Conservation (phyloP, 192 early-diverging fungal species). For the Coemansia sp. region DNA sequence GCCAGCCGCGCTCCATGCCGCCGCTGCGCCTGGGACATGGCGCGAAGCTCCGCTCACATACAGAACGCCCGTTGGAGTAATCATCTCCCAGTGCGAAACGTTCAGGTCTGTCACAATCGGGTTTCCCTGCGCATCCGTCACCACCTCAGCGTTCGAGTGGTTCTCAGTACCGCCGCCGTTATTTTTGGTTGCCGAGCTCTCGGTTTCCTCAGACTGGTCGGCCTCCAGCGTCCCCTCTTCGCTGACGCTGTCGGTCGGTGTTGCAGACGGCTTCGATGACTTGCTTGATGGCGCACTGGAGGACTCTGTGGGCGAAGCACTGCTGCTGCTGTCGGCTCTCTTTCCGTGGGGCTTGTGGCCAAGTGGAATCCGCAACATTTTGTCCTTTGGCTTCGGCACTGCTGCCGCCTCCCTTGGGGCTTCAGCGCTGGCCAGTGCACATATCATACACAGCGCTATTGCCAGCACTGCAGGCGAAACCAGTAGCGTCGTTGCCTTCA, state of each 20-base stretch:
- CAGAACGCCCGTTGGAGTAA: constrained; percentile 45
- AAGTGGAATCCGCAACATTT: constrained; percentile 13
- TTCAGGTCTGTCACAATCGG: constrained; percentile 41
- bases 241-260: neutral
- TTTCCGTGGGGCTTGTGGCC: neutral
- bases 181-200: constrained; percentile 8
- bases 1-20: neutral
- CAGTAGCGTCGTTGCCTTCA: neutral
- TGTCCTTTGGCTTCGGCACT: constrained; percentile 1
- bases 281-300: neutral
- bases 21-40: neutral
- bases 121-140: constrained; percentile 46
- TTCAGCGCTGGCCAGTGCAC: neutral
- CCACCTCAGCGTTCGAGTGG: constrained; percentile 11
- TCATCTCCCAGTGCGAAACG: constrained; percentile 45
- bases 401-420: neutral
- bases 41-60: constrained; percentile 40
- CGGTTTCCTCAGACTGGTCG: constrained; percentile 14
- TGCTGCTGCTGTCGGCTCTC: neutral
- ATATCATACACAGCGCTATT: neutral
- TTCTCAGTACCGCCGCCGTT: constrained; percentile 9
- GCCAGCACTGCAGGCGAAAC: neutral
- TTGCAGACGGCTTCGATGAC: constrained; percentile 6
- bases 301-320: neutral
- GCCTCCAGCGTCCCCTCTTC: constrained; percentile 28